phyloP scores from a whole-genome alignment of 192 early-diverging fungal genomes.

The Lobosporangium transversale region DNA sequence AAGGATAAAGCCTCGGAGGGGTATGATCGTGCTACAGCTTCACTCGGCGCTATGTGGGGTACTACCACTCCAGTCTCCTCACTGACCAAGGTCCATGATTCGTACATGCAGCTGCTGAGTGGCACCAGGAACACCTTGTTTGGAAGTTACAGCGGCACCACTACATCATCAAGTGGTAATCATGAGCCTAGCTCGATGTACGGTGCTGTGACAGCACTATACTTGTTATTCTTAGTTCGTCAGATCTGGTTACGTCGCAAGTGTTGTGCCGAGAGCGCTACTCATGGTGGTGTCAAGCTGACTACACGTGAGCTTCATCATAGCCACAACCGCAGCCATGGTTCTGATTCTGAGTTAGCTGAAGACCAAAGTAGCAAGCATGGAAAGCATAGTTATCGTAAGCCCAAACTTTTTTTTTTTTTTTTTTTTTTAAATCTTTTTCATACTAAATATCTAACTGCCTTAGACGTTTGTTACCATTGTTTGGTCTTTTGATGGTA shows the following conservation, averaged over 20 bases:
- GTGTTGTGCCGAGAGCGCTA: neutral
- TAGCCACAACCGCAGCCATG: slow-evolving; percentile 24
- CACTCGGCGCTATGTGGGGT: slow-evolving; percentile 37
- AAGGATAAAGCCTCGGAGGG: slow-evolving; percentile 13
- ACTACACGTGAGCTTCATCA: slow-evolving; percentile 19
- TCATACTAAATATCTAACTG: too few species aligned
- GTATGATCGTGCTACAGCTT: slow-evolving; percentile 32
- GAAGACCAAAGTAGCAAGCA: slow-evolving; percentile 23
- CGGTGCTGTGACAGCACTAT: slow-evolving; percentile 37
- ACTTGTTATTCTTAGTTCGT: slow-evolving; percentile 31
- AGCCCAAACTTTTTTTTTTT: too few species aligned
- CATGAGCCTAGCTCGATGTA: slow-evolving; percentile 27
- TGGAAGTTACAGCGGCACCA: slow-evolving; percentile 1
- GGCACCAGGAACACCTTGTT: slow-evolving; percentile 27
- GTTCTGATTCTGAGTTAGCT: slow-evolving; percentile 14
- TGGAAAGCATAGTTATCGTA: slow-evolving; percentile 36
- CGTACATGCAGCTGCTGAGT: slow-evolving; percentile 24
- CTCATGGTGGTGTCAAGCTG: slow-evolving; percentile 8
- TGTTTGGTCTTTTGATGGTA: too few species aligned
- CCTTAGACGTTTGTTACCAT: too few species aligned
- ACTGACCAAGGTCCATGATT: slow-evolving; percentile 22
- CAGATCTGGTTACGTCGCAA: slow-evolving; percentile 37
- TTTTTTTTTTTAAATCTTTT: too few species aligned
- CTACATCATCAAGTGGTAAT: too few species aligned
- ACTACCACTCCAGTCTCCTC: slow-evolving; percentile 29